Evolutionary conservation across 1,139 yeast genomes (phyloP), one percentile per base, ranked within the genome.

Genomic region (Lodderomyces beijingensis): DNA sequence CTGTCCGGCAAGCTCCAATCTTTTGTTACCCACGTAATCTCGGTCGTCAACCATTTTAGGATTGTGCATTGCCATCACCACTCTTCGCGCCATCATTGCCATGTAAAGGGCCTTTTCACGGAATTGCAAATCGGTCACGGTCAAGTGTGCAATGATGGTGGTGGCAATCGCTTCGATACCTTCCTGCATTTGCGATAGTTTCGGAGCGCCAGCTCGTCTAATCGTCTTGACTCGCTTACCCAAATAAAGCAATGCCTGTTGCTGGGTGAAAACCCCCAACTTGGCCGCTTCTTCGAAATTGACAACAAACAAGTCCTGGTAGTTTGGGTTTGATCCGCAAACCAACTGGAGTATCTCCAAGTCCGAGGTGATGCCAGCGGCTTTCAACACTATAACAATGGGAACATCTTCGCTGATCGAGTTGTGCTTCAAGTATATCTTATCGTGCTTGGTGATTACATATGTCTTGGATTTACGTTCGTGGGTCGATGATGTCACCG

Each of bases 91-190:
- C 98, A 93, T 91, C 59, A 87, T 80, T 5, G 97, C 96, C 46
- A 91, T 79, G 54, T 91, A 91, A 27, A 93, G 62, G 0, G 97
- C 96, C 61, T 91, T 91, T 56, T 88, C 96, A 44, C 95, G 75
- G 65, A 91, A 88, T 52, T 91, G 95, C 32, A 88, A 68, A 46
- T 84, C 88, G 35, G 76, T 72, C 5, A 89, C 96, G 0, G 95
- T 79, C 44, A 91, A 74, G 61, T 91, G 98, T 1, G 98, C 98
- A 53, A 93, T 87, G 26, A 93, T 81, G 2, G 97, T 89, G 14
- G 96, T 89, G 4, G 98, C 97, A 39, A 91, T 77, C 1, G 97
- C 97, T 59, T 91, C 98, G 33, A 91, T 77, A 66, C 98, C 99
- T 59, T 91, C 99, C 60, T 91, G 97, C 32, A 84, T 57, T 33